Evolutionary conservation across 495 filamentous ascomycete genomes (phyloP).

Genomic region (Recurvomyces mirabilis): DNA sequence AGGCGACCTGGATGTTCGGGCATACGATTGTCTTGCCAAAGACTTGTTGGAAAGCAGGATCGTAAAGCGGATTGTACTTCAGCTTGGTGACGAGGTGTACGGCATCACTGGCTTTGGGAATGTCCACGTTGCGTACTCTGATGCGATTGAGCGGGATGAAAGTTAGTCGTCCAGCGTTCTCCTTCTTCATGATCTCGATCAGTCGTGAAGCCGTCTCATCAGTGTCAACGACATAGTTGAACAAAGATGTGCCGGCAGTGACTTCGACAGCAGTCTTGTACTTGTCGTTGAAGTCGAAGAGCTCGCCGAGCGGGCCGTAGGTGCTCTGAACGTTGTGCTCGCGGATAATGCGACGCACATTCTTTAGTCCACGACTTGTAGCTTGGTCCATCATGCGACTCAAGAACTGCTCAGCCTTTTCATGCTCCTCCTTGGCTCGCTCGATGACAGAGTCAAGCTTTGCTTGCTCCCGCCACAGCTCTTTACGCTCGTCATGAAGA

Average conservation of each 20-base stretch:
- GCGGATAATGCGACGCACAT: slow-evolving; percentile 67
- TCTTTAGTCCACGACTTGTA: slow-evolving; percentile 70
- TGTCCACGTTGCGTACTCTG: slow-evolving; percentile 51
- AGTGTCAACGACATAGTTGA: slow-evolving; percentile 93
- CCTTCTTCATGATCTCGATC: slow-evolving; percentile 65
- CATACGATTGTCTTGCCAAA: slow-evolving; percentile 95
- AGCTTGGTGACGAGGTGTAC: slow-evolving; percentile 79
- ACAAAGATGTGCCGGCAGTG: slow-evolving; percentile 82
- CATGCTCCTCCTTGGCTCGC: slow-evolving; percentile 60
- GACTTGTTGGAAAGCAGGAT: slow-evolving; percentile 79
- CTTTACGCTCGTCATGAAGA: slow-evolving; percentile 77
- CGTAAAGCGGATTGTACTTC: slow-evolving; percentile 63
- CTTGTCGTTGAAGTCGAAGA: slow-evolving; percentile 71
- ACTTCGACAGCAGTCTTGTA: slow-evolving; percentile 88
- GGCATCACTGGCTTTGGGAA: slow-evolving; percentile 78
- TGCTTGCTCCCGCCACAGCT: slow-evolving; percentile 82
- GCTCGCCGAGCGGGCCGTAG: slow-evolving; percentile 84
- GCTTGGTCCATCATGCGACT: slow-evolving; percentile 80
- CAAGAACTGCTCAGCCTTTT: slow-evolving; percentile 63
- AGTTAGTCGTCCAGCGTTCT: slow-evolving; percentile 75
- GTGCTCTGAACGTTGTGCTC: slow-evolving; percentile 72
- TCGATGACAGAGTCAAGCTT: slow-evolving; percentile 67
- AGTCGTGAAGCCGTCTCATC: slow-evolving; percentile 76
- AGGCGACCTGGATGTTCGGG: slow-evolving; percentile 70
- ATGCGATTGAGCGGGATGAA: slow-evolving; percentile 88